A percentile compares a stretch with the other conserved stretches of the same genome.
Conservation (phyloP, 1,284 basidiomycete genomes). For the Irpex sp. region DNA sequence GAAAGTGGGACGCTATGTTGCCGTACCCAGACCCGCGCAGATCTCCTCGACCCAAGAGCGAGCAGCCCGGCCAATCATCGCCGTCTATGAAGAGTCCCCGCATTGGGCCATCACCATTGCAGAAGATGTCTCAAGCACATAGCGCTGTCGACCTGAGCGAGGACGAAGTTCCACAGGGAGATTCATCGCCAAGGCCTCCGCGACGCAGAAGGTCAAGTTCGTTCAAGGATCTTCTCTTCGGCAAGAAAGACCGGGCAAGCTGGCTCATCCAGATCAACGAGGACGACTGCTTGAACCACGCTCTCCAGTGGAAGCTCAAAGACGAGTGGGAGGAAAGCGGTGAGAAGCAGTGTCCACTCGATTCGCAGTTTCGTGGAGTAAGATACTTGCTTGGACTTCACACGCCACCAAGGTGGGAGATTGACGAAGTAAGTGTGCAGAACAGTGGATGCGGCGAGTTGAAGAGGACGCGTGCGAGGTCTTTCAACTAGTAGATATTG, state of each 20-base stretch:
- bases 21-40: not conserved
- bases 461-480: not conserved
- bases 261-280: conserved; percentile 4
- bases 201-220: conserved; percentile 6
- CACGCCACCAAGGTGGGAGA: conserved; percentile 5
- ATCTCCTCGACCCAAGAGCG: not conserved
- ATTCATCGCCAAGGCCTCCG: not conserved
- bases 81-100: not conserved
- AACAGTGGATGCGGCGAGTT: not conserved
- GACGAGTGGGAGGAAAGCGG: conserved; percentile 9
- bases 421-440: conserved; percentile 2
- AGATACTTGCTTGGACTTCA: conserved; percentile 9
- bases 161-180: not conserved
- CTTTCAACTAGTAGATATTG: not conserved
- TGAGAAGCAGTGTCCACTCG: conserved; percentile 2
- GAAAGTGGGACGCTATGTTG: conserved; percentile 4
- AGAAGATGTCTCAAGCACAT: not conserved
- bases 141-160: not conserved
- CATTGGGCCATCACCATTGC: not conserved
- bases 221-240: conserved; percentile 4
- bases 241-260: conserved; percentile 2
- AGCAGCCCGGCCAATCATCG: not conserved
- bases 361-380: conserved; percentile 10
- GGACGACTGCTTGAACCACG: not conserved
- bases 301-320: conserved; percentile 1